These are phyloP conservation scores for Umbilicus rupestris DNA, from an alignment of 164 flowering plant genomes.

Conservation along the genomic window DNA sequence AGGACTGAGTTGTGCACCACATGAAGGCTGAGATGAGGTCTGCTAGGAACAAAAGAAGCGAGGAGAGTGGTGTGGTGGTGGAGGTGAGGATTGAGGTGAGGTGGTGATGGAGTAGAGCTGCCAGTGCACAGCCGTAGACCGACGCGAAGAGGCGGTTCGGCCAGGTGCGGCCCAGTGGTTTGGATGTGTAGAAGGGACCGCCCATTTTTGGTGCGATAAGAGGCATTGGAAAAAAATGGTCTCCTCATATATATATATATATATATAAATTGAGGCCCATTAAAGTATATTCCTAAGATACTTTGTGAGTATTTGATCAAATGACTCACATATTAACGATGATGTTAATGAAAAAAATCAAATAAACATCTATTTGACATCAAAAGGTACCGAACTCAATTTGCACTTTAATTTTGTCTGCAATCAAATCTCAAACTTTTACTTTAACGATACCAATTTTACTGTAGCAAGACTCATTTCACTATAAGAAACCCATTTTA, in stretches of 20 bases:
- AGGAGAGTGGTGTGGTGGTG: slow-evolving; percentile 13
- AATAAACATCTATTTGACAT: too few relatives aligned
- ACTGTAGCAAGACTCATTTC: too few relatives aligned
- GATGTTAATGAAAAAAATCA: too few relatives aligned
- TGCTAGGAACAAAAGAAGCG: slow-evolving; percentile 22
- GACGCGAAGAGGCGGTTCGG: slow-evolving; percentile 43
- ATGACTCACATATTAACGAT: too few relatives aligned
- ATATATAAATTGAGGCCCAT: too few relatives aligned
- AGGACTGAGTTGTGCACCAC: slow-evolving; percentile 31
- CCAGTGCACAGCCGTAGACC: slow-evolving; percentile 30
- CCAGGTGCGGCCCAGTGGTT: slow-evolving; percentile 20
- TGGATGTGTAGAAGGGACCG: slow-evolving; percentile 29
- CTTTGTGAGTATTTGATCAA: too few relatives aligned
- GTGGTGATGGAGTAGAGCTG: slow-evolving; percentile 40
- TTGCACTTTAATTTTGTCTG: too few relatives aligned
- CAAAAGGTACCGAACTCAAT: too few relatives aligned
- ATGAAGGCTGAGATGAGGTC: slow-evolving; percentile 37
- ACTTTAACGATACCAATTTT: too few relatives aligned
- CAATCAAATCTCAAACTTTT: too few relatives aligned
- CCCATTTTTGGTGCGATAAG: not conserved
- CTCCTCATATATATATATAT: not conserved
- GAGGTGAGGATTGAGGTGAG: slow-evolving; percentile 18
- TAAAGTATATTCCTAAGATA: too few relatives aligned
- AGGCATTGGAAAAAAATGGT: not conserved
- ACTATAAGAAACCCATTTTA: too few relatives aligned